Percentiles rank a stretch among this genome's conserved stretches.
Conservation (phyloP, 805 yeast species). For the Starmera amethionina region DNA sequence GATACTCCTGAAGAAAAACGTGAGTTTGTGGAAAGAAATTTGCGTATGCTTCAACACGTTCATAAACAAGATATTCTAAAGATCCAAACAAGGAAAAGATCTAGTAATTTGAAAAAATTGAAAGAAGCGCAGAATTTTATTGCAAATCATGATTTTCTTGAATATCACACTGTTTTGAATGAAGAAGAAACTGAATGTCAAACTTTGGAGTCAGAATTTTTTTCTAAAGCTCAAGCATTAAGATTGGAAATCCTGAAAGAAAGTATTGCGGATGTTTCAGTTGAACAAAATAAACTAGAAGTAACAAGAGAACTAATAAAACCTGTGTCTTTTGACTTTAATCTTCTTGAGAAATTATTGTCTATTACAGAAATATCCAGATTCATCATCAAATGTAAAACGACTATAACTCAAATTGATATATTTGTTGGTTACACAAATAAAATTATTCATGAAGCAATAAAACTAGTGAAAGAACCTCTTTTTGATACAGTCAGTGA, state of each 20-base stretch:
- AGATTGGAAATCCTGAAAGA: constrained; percentile 39
- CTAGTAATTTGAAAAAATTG: too few relatives aligned
- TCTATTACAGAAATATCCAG: neutral
- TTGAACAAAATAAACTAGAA: constrained; percentile 2
- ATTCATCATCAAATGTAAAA: constrained; percentile 4
- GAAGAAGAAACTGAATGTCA: constrained; percentile 28
- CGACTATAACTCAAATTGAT: constrained; percentile 30
- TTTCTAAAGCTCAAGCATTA: constrained; percentile 51
- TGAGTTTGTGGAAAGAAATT: too few relatives aligned
- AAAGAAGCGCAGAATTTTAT: too few relatives aligned
- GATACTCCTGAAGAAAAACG: too few relatives aligned
- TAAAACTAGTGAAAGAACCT: constrained; percentile 34
- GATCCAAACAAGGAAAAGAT: too few relatives aligned
- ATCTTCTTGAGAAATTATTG: neutral
- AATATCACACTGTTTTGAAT: constrained; percentile 9
- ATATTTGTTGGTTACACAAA: constrained; percentile 42
- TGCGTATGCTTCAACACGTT: too few relatives aligned
- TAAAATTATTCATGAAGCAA: constrained; percentile 37
- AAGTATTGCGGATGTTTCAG: constrained; percentile 16
- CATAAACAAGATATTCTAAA: too few relatives aligned
- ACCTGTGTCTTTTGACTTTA: neutral
- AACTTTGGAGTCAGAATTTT: constrained; percentile 39
- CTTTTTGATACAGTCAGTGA: constrained; percentile 38
- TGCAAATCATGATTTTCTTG: too few relatives aligned
- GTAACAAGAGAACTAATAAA: too few relatives aligned